phyloP scores from a whole-genome alignment of 768 basidiomycete genomes.

The Punctularia strigosozonata region DNA sequence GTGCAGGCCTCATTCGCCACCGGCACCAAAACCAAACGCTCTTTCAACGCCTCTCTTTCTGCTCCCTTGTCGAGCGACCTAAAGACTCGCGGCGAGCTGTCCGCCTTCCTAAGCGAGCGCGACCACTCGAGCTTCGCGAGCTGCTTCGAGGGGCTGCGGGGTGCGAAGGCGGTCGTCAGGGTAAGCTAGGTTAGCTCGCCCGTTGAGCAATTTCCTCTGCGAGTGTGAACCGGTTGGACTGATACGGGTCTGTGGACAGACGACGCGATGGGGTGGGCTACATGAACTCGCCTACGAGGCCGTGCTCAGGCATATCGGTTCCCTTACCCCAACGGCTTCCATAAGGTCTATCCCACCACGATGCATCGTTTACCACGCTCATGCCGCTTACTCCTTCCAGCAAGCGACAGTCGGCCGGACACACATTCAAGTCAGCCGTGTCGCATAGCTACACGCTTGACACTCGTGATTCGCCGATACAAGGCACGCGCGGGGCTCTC shows the following conservation, averaged over 20 bases:
- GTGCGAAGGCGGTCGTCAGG: conserved; percentile 57
- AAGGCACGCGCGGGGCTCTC: conserved; percentile 51
- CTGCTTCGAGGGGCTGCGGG: conserved; percentile 51
- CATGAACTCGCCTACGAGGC: conserved; percentile 85
- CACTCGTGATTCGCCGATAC: conserved; percentile 60
- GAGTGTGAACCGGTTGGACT: conserved; percentile 26
- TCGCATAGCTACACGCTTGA: conserved; percentile 70
- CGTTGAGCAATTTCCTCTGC: neutral
- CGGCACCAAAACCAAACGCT: conserved; percentile 79
- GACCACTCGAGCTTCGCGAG: conserved; percentile 77
- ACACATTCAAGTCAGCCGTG: conserved; percentile 70
- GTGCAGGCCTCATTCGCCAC: conserved; percentile 73
- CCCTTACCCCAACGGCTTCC: conserved; percentile 65
- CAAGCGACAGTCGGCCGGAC: conserved; percentile 76
- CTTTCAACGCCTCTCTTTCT: conserved; percentile 61
- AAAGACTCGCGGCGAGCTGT: conserved; percentile 56
- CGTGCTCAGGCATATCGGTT: conserved; percentile 62
- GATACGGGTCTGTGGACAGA: conserved; percentile 4
- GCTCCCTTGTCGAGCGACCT: conserved; percentile 54
- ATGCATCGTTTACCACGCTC: neutral
- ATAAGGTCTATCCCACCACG: conserved; percentile 44
- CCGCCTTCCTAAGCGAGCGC: conserved; percentile 61
- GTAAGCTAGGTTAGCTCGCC: conserved; percentile 52
- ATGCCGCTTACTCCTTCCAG: conserved; percentile 25
- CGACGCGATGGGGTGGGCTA: conserved; percentile 20